A percentile compares a stretch with the other conserved stretches of the same genome.
Evolutionary conservation across 1,284 basidiomycete species (phyloP).

Genomic region (Ustilago tritici): DNA sequence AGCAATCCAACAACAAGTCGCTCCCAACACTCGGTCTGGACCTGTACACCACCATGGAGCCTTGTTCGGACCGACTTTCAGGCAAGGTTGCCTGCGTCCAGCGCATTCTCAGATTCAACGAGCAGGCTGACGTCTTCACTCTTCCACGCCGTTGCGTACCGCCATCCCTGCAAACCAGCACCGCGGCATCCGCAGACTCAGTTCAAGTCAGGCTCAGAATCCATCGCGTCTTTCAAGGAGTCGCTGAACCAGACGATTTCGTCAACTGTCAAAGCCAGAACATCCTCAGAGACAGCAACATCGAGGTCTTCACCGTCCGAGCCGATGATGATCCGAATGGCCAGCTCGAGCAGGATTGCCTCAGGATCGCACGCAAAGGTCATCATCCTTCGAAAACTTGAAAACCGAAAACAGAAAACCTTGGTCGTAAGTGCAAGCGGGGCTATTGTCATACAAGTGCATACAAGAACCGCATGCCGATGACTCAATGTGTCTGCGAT

Average conservation of each 20-base stretch:
- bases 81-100: constrained; percentile 88
- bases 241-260: constrained; percentile 93
- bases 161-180: neutral
- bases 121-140: constrained; percentile 13
- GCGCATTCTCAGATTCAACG: constrained; percentile 77
- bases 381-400: constrained; percentile 22
- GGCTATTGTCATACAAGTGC: constrained; percentile 23
- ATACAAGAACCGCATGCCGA: constrained; percentile 10
- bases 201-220: constrained; percentile 71
- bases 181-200: neutral
- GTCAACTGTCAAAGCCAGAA: constrained; percentile 89
- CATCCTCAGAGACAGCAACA: constrained; percentile 79
- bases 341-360: constrained; percentile 54
- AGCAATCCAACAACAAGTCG: neutral
- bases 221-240: constrained; percentile 86
- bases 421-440: neutral
- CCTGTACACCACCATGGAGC: constrained; percentile 96
- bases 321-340: constrained; percentile 5
- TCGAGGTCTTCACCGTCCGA: constrained; percentile 80
- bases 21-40: constrained; percentile 72
- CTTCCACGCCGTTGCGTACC: constrained; percentile 14
- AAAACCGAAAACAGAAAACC: neutral
- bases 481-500: neutral
- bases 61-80: constrained; percentile 89
- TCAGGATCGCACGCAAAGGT: constrained; percentile 58